phyloP scores from a whole-genome alignment of 2,329 filamentous ascomycete genomes.

The Aspergillus sp. region DNA sequence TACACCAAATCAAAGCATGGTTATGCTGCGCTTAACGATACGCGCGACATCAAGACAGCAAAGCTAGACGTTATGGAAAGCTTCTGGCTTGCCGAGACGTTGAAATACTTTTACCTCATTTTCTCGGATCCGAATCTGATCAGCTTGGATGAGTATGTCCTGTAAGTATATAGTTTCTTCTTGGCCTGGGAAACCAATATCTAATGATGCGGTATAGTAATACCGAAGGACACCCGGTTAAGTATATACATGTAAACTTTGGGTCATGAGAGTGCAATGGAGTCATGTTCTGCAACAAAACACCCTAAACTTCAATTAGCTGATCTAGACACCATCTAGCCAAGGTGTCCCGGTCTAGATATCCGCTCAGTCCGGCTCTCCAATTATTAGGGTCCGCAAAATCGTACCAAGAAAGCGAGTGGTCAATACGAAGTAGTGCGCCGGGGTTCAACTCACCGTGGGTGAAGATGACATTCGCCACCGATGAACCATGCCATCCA shows the following conservation, averaged over 20 bases:
- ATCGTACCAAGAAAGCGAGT: too few species aligned
- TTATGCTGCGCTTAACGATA: conserved; percentile 34
- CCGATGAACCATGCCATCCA: too few species aligned
- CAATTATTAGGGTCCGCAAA: too few species aligned
- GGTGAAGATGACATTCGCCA: too few species aligned
- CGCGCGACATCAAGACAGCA: conserved; percentile 14
- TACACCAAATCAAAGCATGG: conserved; percentile 32
- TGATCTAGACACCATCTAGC: too few species aligned
- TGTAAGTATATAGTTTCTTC: conserved; percentile 12
- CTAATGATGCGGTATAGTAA: conserved; percentile 18
- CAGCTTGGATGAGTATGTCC: conserved; percentile 30
- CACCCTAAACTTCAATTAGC: too few species aligned
- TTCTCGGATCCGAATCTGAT: conserved; percentile 26
- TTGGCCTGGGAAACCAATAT: neutral
- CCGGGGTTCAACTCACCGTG: too few species aligned
- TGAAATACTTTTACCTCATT: conserved; percentile 34
- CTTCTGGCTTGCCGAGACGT: conserved; percentile 33
- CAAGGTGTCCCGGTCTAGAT: too few species aligned
- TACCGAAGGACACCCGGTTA: conserved; percentile 39
- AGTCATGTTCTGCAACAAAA: too few species aligned
- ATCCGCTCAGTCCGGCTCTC: too few species aligned
- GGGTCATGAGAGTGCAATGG: too few species aligned
- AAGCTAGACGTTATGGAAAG: conserved; percentile 29
- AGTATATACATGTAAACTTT: conserved; percentile 9
- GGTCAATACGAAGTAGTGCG: too few species aligned